A percentile compares a stretch with the other conserved stretches of the same genome.
These are phyloP conservation scores for Lippia alba DNA, from an alignment of 305 asterid species.

Conservation along the genomic window DNA sequence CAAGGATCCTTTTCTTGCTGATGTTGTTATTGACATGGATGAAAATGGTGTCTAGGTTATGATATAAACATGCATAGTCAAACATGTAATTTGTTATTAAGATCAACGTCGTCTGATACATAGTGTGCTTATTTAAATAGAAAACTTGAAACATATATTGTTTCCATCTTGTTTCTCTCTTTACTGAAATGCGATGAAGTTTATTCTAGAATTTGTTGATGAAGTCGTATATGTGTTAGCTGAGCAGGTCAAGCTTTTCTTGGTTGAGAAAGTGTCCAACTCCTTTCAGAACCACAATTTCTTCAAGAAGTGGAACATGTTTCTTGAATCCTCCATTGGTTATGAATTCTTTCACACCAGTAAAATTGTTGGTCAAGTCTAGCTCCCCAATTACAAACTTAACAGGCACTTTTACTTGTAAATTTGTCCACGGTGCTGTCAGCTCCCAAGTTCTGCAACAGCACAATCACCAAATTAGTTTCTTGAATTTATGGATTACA, in stretches of 20 bases:
- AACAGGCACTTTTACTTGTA: constrained; percentile 41
- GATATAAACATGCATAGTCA: no score
- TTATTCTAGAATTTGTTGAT: constrained; percentile 24
- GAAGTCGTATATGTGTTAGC: constrained; percentile 37
- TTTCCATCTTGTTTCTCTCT: no score
- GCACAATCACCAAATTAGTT: no score
- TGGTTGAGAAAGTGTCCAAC: constrained; percentile 46
- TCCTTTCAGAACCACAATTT: constrained; percentile 43
- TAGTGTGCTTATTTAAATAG: no score
- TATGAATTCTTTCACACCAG: constrained; percentile 43
- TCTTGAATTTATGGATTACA: no score
- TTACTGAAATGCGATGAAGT: no score
- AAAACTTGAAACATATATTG: no score
- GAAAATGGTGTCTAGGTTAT: constrained; percentile 9
- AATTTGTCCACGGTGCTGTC: constrained; percentile 49
- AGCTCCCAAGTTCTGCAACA: constrained; percentile 52
- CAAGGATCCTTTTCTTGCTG: constrained; percentile 52
- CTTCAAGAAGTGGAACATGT: constrained; percentile 40
- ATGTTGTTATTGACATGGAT: constrained; percentile 32
- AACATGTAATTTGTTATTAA: no score
- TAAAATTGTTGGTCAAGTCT: constrained; percentile 42
- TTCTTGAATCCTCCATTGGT: constrained; percentile 36
- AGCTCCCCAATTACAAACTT: constrained; percentile 48
- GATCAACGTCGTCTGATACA: no score
- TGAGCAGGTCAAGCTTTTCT: constrained; percentile 39